These are phyloP conservation scores for Sporisorium graminicola DNA, from an alignment of 1,284 basidiomycete genomes.

Conservation along the genomic window DNA sequence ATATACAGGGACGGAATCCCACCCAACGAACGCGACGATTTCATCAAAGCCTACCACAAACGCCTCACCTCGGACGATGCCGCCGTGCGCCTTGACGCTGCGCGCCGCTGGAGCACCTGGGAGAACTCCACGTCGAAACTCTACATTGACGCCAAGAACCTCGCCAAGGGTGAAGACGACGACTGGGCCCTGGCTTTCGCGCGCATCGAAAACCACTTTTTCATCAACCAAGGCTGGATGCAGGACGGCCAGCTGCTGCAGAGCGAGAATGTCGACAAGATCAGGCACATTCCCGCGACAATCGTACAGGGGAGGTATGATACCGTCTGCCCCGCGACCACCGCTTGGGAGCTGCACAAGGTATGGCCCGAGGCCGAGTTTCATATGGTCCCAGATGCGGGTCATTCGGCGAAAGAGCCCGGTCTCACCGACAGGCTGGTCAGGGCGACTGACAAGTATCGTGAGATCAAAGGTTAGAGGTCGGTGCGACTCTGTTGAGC, in stretches of 20 bases:
- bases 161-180: conserved; percentile 55
- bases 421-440: conserved; percentile 81
- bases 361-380: conserved; percentile 52
- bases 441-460: conserved; percentile 73
- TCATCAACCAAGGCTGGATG: conserved; percentile 83
- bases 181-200: conserved; percentile 77
- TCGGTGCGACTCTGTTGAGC: neutral
- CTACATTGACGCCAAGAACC: conserved; percentile 56
- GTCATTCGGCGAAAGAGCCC: conserved; percentile 85
- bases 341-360: conserved; percentile 68
- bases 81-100: conserved; percentile 78
- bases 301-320: conserved; percentile 81
- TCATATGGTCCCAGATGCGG: conserved; percentile 84
- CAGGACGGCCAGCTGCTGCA: conserved; percentile 88
- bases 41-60: conserved; percentile 83
- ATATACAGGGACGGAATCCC: conserved; percentile 84
- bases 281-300: conserved; percentile 76
- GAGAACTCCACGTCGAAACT: conserved; percentile 65
- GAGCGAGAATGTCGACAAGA: conserved; percentile 87
- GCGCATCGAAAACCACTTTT: conserved; percentile 92
- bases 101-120: conserved; percentile 79
- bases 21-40: conserved; percentile 80
- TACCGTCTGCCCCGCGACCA: conserved; percentile 72
- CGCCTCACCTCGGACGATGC: conserved; percentile 83
- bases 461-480: conserved; percentile 24